phyloP scores from a whole-genome alignment of 2,329 filamentous ascomycete species.

The Sporothrix mexicana region DNA sequence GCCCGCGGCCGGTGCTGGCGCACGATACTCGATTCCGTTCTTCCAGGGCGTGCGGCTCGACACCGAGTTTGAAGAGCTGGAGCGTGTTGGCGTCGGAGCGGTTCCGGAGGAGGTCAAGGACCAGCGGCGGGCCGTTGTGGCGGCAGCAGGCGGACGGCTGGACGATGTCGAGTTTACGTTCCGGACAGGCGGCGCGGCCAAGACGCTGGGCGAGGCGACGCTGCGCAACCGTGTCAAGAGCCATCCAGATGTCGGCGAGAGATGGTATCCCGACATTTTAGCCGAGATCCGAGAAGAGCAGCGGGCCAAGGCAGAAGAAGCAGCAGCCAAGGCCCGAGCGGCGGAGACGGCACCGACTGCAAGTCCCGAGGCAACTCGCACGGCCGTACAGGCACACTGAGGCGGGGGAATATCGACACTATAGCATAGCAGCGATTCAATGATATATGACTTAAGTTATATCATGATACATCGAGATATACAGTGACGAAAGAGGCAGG shows the following conservation, averaged over 20 bases:
- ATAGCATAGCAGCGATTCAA: neutral
- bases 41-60: conserved; percentile 86
- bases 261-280: conserved; percentile 74
- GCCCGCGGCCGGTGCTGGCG: conserved; percentile 69
- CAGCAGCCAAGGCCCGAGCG: conserved; percentile 34
- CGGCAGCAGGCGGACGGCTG: conserved; percentile 60
- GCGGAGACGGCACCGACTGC: conserved; percentile 34
- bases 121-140: conserved; percentile 61
- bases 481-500: too few relatives aligned
- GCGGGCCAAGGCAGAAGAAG: conserved; percentile 41
- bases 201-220: conserved; percentile 79
- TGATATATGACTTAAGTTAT: conserved; percentile 6
- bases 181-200: conserved; percentile 68
- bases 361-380: conserved; percentile 21
- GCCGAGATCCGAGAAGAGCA: conserved; percentile 64
- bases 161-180: conserved; percentile 91
- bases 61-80: conserved; percentile 79
- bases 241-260: conserved; percentile 83
- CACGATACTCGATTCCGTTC: conserved; percentile 82
- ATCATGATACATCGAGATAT: too few relatives aligned
- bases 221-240: conserved; percentile 84
- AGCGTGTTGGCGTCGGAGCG: conserved; percentile 58
- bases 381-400: conserved; percentile 49
- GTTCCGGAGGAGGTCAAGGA: conserved; percentile 68
- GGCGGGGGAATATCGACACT: neutral